A percentile compares a stretch with the other conserved stretches of the same genome.
phyloP scores from a whole-genome alignment of 1,284 basidiomycete genomes.

The Heterobasidion parviporum region DNA sequence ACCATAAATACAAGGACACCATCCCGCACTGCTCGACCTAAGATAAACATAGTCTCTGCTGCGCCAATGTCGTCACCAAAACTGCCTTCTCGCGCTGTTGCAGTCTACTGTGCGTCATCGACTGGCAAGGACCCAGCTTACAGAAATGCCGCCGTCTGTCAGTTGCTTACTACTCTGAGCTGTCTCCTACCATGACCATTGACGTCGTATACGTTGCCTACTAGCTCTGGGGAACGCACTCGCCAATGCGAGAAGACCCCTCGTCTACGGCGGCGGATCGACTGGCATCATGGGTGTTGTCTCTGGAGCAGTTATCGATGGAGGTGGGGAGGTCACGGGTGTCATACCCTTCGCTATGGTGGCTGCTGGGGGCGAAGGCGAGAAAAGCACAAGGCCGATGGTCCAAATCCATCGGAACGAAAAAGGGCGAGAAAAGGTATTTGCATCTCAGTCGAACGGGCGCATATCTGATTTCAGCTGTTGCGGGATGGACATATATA shows the following conservation, averaged over 20 bases:
- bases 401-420: constrained; percentile 29
- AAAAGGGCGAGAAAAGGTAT: constrained; percentile 35
- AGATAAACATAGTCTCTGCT: neutral
- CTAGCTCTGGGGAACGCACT: constrained; percentile 70
- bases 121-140: constrained; percentile 55
- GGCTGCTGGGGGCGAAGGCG: constrained; percentile 52
- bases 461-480: neutral
- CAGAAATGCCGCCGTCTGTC: constrained; percentile 62
- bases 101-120: constrained; percentile 78
- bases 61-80: neutral
- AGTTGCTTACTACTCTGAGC: neutral
- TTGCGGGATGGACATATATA: constrained; percentile 14
- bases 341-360: constrained; percentile 76
- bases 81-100: constrained; percentile 33
- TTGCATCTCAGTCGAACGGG: neutral
- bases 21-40: neutral
- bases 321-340: constrained; percentile 74
- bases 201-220: neutral
- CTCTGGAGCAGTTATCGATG: constrained; percentile 58
- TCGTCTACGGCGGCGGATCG: constrained; percentile 85
- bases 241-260: constrained; percentile 50
- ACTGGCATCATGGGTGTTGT: constrained; percentile 85
- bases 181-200: neutral
- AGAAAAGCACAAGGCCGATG: constrained; percentile 21
- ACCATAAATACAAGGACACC: too few species aligned